Base-by-base conservation (phyloP, 768 basidiomycete species). In the Pleurotus pulmonarius region DNA sequence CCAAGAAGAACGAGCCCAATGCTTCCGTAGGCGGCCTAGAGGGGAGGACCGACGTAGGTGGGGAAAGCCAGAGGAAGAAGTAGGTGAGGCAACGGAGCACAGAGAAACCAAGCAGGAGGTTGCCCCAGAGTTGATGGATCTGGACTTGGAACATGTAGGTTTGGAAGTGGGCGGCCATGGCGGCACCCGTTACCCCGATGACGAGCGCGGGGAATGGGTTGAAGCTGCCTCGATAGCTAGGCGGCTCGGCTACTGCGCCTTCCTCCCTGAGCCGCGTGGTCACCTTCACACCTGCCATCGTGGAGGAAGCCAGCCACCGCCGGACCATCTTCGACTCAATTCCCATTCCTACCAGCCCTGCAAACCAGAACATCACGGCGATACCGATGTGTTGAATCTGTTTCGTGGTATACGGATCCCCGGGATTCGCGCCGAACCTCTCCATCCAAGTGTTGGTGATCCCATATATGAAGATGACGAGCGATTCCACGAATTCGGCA, bases 381-480 rank as follows among this genome's bases (percentile, higher is more conserved):
- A 98, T 97, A 55, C 88, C 83, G 55, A 96, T 95, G 64, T 98
- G 96, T 65, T 98, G 93, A 13, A 97, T 83, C 66, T 97, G 83
- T 69, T 94, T 96, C 22, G 93, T 89, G 1, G 90, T 90, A 72
- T 81, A 96, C 12, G 94, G 90, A 65, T 88, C 87, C 12, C 90
- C 92, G 0, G 88, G 72, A 13, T 80, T 71, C 1, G 87, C 90
- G 3, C 94, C 95, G 61, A 96, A 91, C 41, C 96, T 83, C 71
- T 98, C 96, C 91, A 98, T 93, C 92, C 93, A 98, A 13, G 90
- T 93, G 67, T 98, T 96, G 43, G 92, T 88, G 34, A 83, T 76
- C 6, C 95, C 95, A 66, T 98, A 98, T 0, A 85, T 34, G 72
- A 95, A 95, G 63, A 98, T 94, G 51, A 92, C 79, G 8, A 76